These are phyloP conservation scores for Pythium rishiriense DNA, from an alignment of 352 stramenopile genomes.

Conservation along the genomic window DNA sequence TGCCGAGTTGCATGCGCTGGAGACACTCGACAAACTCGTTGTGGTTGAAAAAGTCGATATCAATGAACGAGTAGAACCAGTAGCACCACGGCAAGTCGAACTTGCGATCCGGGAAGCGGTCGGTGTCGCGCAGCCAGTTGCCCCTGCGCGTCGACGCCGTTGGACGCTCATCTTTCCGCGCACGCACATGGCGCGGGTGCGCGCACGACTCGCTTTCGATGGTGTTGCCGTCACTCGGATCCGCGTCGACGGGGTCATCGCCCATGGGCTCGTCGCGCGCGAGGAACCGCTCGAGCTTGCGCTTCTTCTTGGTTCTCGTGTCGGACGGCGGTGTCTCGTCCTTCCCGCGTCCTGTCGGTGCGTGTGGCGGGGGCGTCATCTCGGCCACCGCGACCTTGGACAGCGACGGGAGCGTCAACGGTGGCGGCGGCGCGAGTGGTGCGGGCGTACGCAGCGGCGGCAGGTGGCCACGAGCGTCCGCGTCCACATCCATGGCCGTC, in stretches of 20 bases:
- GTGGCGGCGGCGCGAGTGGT: neutral
- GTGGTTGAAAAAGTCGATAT: conserved; percentile 70
- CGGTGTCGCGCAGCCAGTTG: neutral
- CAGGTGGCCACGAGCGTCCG: neutral
- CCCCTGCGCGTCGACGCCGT: conserved; percentile 6
- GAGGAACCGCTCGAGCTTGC: conserved; percentile 46
- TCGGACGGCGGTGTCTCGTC: conserved; percentile 13
- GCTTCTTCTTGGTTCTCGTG: conserved; percentile 41
- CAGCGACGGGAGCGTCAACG: conserved; percentile 7
- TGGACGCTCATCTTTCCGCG: conserved; percentile 5
- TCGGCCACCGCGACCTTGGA: conserved; percentile 1
- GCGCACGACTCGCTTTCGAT: neutral
- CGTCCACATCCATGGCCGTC: conserved; percentile 2
- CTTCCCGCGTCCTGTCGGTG: neutral
- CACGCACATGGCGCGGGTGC: neutral
- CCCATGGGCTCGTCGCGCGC: conserved; percentile 18
- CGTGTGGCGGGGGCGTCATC: neutral
- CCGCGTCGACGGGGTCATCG: neutral
- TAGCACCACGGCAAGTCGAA: conserved; percentile 66
- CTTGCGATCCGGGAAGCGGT: conserved; percentile 14
- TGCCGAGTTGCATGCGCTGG: conserved; percentile 56
- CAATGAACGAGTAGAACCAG: conserved; percentile 71
- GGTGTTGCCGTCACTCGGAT: neutral
- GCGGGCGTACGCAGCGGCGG: neutral
- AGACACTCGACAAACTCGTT: conserved; percentile 82